Evolutionary conservation across 352 stramenopile species (phyloP).

Genomic region (Stramenopiles sp.): DNA sequence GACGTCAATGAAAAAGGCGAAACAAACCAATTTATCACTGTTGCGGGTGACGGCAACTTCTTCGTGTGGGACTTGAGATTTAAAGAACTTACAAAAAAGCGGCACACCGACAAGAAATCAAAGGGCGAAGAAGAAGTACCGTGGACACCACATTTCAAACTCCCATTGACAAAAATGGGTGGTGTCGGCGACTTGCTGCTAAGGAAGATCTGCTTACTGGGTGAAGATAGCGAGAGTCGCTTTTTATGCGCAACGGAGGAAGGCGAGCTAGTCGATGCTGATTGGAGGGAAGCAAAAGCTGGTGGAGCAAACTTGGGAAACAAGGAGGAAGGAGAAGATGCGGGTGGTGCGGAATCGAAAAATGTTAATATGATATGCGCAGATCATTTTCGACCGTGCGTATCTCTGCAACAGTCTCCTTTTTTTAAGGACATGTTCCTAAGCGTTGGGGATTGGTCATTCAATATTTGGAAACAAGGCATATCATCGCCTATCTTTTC

Average conservation of each 20-base stretch:
- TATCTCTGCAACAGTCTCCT: slow-evolving; percentile 51
- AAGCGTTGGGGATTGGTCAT: slow-evolving; percentile 59
- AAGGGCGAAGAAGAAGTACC: slow-evolving; percentile 47
- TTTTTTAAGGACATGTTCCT: slow-evolving; percentile 71
- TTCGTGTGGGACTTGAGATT: slow-evolving; percentile 74
- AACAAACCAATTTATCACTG: slow-evolving; percentile 70
- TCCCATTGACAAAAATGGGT: slow-evolving; percentile 47
- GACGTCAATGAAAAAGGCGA: slow-evolving; percentile 29
- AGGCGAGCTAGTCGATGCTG: slow-evolving; percentile 60
- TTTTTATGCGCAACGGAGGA: slow-evolving; percentile 63
- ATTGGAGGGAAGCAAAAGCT: slow-evolving; percentile 44
- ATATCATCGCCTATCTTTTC: slow-evolving; percentile 48
- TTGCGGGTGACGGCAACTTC: slow-evolving; percentile 64
- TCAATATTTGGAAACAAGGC: slow-evolving; percentile 67
- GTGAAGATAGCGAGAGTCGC: slow-evolving; percentile 40
- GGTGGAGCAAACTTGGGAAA: neutral
- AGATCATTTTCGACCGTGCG: slow-evolving; percentile 57
- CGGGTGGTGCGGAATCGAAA: slow-evolving; percentile 39
- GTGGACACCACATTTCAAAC: slow-evolving; percentile 55
- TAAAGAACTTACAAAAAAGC: no score
- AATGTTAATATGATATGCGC: slow-evolving; percentile 67
- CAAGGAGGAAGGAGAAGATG: slow-evolving; percentile 24
- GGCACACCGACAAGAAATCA: slow-evolving; percentile 11
- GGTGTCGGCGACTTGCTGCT: slow-evolving; percentile 40
- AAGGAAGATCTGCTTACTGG: slow-evolving; percentile 43